phyloP scores from a whole-genome alignment of 495 filamentous ascomycete genomes.

The Penicillium chermesinum region DNA sequence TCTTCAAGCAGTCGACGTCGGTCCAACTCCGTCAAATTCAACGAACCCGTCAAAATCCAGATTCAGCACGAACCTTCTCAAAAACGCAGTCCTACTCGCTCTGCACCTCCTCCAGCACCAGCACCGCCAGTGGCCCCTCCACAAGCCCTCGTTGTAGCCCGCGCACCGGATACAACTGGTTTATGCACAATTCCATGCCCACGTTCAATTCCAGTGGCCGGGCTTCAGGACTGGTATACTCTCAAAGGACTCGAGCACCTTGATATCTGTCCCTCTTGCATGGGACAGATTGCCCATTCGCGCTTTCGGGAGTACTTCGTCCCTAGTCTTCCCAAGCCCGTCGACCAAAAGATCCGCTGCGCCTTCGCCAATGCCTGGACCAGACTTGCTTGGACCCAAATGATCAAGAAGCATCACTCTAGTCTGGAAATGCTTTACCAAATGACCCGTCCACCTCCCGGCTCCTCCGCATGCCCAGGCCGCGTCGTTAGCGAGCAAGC shows the following conservation, averaged over 20 bases:
- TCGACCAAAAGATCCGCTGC: constrained; percentile 44
- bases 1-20: constrained; percentile 2
- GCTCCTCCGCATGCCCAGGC: constrained; percentile 46
- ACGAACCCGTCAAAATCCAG: not conserved
- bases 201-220: constrained; percentile 41
- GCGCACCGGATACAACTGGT: constrained; percentile 8
- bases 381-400: constrained; percentile 62
- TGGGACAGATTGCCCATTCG: constrained; percentile 49
- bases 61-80: not conserved
- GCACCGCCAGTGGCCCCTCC: constrained; percentile 9
- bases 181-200: constrained; percentile 50
- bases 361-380: constrained; percentile 61
- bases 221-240: constrained; percentile 62
- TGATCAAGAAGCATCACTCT: constrained; percentile 49
- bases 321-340: constrained; percentile 37
- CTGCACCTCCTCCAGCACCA: not conserved
- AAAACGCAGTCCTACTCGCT: constrained; percentile 1
- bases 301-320: constrained; percentile 50
- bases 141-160: constrained; percentile 12
- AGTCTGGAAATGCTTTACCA: constrained; percentile 52
- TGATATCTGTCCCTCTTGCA: constrained; percentile 62
- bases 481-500: constrained; percentile 37
- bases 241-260: constrained; percentile 50
- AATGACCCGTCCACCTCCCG: constrained; percentile 42
- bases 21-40: constrained; percentile 11